Conservation (phyloP, 306 rosid genomes). For the Rosa chinensis region DNA sequence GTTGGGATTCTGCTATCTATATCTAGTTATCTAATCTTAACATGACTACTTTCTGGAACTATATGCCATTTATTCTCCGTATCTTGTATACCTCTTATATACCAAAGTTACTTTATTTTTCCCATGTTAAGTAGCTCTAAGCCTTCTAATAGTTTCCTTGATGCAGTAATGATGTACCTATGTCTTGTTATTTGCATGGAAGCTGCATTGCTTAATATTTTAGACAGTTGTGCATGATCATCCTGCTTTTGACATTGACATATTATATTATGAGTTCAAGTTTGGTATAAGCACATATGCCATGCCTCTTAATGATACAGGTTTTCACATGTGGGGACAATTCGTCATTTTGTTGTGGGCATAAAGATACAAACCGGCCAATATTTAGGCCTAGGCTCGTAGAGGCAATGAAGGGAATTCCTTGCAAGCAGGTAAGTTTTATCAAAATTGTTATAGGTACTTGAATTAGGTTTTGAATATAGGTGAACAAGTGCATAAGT, state of each 20-base stretch:
- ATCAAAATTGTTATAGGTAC: constrained; percentile 3
- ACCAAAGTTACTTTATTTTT: not conserved
- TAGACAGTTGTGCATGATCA: not conserved
- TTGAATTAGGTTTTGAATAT: not conserved
- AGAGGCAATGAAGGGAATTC: constrained; percentile 69
- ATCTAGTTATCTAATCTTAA: not conserved
- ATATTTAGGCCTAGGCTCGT: constrained; percentile 83
- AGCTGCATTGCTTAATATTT: not conserved
- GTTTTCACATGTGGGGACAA: constrained; percentile 93
- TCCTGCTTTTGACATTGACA: not conserved
- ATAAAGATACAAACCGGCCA: constrained; percentile 75
- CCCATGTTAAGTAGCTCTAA: not conserved
- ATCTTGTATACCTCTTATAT: not conserved
- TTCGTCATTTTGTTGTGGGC: constrained; percentile 89
- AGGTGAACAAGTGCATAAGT: not conserved
- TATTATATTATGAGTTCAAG: constrained; percentile 2
- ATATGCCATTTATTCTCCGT: not conserved
- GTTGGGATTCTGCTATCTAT: not conserved
- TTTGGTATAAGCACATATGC: constrained; percentile 12
- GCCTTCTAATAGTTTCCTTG: constrained; percentile 2
- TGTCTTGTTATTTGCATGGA: not conserved
- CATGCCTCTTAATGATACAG: constrained; percentile 41
- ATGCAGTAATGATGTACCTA: not conserved
- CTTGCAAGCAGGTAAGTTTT: constrained; percentile 79
- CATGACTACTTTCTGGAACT: not conserved